Percentiles rank a stretch among this genome's conserved stretches.
These are phyloP conservation scores for Mycena citricolor DNA, from an alignment of 1,284 basidiomycete genomes.

Conservation along the genomic window DNA sequence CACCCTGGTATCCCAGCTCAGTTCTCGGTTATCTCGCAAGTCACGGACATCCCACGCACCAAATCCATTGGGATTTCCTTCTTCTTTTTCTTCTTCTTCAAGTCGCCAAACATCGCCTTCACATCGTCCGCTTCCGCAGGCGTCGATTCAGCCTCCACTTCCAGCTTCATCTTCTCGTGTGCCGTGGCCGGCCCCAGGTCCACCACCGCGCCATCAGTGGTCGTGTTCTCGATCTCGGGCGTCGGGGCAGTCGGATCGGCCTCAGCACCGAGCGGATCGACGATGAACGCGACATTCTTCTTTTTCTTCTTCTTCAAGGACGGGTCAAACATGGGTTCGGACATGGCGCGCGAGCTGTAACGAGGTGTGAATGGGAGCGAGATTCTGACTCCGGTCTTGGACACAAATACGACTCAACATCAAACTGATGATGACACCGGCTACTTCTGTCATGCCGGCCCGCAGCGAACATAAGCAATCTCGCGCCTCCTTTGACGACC, in stretches of 20 bases:
- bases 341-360: no score
- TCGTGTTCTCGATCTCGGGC: constrained; percentile 65
- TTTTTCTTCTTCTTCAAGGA: constrained; percentile 86
- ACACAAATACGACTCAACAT: no score
- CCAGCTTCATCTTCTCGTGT: constrained; percentile 71
- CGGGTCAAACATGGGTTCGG: constrained; percentile 79
- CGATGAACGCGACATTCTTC: constrained; percentile 80
- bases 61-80: constrained; percentile 85
- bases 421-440: no score
- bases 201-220: constrained; percentile 66
- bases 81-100: constrained; percentile 94
- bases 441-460: no score
- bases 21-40: constrained; percentile 13
- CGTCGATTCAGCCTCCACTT: constrained; percentile 41
- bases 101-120: constrained; percentile 82
- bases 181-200: constrained; percentile 73
- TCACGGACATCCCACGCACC: constrained; percentile 42
- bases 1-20: no score
- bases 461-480: no score
- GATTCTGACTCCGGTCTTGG: no score
- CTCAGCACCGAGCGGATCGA: constrained; percentile 80
- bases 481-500: no score
- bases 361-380: no score
- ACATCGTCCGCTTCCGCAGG: constrained; percentile 67
- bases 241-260: constrained; percentile 78